Base-by-base conservation (phyloP, 805 yeast species). In the Limtongia smithiae region DNA sequence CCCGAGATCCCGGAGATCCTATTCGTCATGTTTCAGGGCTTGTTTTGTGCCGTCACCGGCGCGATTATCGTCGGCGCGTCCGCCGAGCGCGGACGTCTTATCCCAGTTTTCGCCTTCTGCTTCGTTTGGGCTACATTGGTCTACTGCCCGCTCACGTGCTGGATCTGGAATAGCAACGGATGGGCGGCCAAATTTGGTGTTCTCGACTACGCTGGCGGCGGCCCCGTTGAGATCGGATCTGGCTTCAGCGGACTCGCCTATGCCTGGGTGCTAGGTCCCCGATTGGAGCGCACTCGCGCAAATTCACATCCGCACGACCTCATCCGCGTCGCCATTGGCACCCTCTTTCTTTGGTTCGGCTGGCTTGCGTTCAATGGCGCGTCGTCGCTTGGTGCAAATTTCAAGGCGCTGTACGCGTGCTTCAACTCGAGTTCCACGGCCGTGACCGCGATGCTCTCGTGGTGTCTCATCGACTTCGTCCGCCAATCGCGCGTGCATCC, bases 281-380 rank as follows among this genome's bases (percentile, higher is more conserved):
- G 85, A 60, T 76, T 97, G 74, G 82, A 74, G 73, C 73, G 74
- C 58, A 73, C 84, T 51, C 77, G 88, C 77, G 44, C 43, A 20
- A 55, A 58, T 41, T 55, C 83, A 70, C 75, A 97, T 59, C 97
- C 98, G 5, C 98, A 91, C 71, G 91, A 91, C 65, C 95, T 90
- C 41, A 83, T 95, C 27, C 76, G 90, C 67, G 86, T 93, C 43
- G 86, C 95, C 15, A 70, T 91, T 60, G 97, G 97, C 38, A 90
- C 97, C 1, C 71, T 80, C 18, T 67, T 91, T 33, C 77, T 91
- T 57, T 93, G 96, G 85, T 82, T 87, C 62, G 97, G 97, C 5
- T 91, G 98, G 98, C 75, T 91, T 46, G 89, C 93, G 15, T 91
- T 91, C 78, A 93, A 91, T 66, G 95, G 96, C 18, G 93, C 91